Base-by-base conservation (phyloP, 306 rosid genomes). In the Dalbergia cultrata region DNA sequence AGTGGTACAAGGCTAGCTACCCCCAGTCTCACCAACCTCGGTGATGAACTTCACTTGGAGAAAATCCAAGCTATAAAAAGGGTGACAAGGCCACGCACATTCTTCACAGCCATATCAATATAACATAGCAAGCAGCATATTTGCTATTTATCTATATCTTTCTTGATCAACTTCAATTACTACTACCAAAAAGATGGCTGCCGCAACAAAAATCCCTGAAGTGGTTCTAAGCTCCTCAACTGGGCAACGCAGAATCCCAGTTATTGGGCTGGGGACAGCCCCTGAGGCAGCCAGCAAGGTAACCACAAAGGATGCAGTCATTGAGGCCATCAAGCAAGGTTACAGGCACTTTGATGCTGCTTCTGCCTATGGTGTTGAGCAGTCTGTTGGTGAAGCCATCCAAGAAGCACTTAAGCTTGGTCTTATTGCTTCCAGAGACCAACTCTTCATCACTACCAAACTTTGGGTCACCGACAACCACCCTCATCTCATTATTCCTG, bases 331-430 rank as follows among this genome's bases (percentile, higher is more conserved):
- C 69, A 72, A 82, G 63, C 80, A 73, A 0, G 92, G 92, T 5
- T 86, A 89, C 70, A 70, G 87, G 8, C 90, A 84, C n/a, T 82
- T 89, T 53, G 92, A 89, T 71, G 77, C 92, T 16, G 92, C 92
- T 5, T 57, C 90, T 69, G 86, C 85, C 0, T 89, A 89, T 72
- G 85, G 86, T 4, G 85, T 77, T 3, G 92, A 89, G 52, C 59
- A 80, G 19, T 72, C 87, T 1, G 66, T 86, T 0, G 88, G 92
- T 0, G 84, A 76, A 60, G 90, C 87, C 73, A 63, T 89, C 1
- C 13, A 70, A 9, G 84, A 84, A 72, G 88, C 92, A 12, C 84
- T 88, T 14, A 21, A 83, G 7, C 78, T 77, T 19, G 92, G 90
- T 14, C 76, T 82, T 0, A 17, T 89, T 70, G 53, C 76, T 10